Base-by-base conservation (phyloP, 768 basidiomycete genomes). In the Amanita phalloides region DNA sequence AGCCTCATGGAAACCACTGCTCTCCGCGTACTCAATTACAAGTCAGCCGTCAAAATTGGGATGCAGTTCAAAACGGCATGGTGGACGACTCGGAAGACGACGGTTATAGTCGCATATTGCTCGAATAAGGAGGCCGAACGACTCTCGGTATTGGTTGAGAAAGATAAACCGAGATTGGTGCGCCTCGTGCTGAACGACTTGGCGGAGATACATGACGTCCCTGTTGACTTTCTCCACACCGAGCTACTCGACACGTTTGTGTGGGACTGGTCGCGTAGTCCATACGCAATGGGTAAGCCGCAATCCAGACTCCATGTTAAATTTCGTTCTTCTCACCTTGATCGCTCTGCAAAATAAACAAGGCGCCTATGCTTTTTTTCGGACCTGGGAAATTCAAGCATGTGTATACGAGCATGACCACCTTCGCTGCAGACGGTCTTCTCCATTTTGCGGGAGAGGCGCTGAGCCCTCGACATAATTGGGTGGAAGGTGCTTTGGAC, bases 401-500 rank as follows among this genome's bases (percentile, higher is more conserved):
- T 43, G 53, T 60, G 45, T 61, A 64, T 52, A 32, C 57, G 36
- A 36, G 62, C 38, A 46, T 63, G 28, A 58, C 58, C 30, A 44
- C 45, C 28, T 57, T 61, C 8, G 61, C 54, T 10, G 55, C 57
- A 7, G 51, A 56, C 11, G 45, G 49, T 13, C 50, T 50, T 17
- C 48, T 71, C 33, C 64, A 67, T 56, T 67, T 70, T 45, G 68
- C 70, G 17, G 70, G 70, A 2, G 69, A 70, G 35, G 67, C 67
- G 11, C 60, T 63, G 9, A 65, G 62, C 39, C 59, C 61, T 17
- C 65, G 64, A 37, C 68, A 70, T 43, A 66, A 51, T 17, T 61
- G 60, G 60, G 58, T 61, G 23, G 58, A 49, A 4, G 60, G 60
- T 10, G 60, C 59, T 14, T 48, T 61, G 46, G 56, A 59, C 49